Conservation (phyloP, 1,284 basidiomycete genomes). For the Leccinum griseonigrum region DNA sequence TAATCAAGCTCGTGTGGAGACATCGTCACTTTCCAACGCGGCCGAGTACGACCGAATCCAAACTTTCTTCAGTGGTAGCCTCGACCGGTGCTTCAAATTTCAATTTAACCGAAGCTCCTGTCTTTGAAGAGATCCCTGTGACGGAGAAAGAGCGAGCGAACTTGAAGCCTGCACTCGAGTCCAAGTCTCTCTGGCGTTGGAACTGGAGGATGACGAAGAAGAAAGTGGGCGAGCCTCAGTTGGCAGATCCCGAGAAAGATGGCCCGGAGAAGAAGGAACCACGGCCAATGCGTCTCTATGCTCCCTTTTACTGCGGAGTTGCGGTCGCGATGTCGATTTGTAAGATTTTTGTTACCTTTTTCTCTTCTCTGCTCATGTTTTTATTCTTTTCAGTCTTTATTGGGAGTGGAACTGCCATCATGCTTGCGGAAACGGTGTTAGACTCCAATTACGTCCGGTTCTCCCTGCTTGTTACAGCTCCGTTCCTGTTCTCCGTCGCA, state of each 20-base stretch:
- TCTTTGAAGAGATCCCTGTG: constrained; percentile 15
- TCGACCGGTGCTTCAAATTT: constrained; percentile 48
- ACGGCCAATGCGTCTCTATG: constrained; percentile 70
- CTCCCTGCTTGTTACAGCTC: constrained; percentile 59
- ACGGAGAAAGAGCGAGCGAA: constrained; percentile 33
- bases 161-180: constrained; percentile 9
- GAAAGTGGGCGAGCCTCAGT: constrained; percentile 27
- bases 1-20: constrained; percentile 78
- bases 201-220: constrained; percentile 31
- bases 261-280: constrained; percentile 33
- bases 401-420: constrained; percentile 49
- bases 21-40: constrained; percentile 24
- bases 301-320: constrained; percentile 75
- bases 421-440: constrained; percentile 68
- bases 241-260: constrained; percentile 47
- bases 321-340: constrained; percentile 56
- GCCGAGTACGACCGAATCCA: constrained; percentile 4
- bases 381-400: constrained; percentile 52
- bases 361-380: constrained; percentile 5
- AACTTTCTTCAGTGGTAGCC: constrained; percentile 16
- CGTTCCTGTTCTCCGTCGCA: constrained; percentile 72
- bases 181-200: constrained; percentile 26
- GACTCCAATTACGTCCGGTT: constrained; percentile 68
- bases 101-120: constrained; percentile 46
- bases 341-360: constrained; percentile 51